phyloP scores from a whole-genome alignment of 805 yeast species.

The Candida arabinofermentans region DNA sequence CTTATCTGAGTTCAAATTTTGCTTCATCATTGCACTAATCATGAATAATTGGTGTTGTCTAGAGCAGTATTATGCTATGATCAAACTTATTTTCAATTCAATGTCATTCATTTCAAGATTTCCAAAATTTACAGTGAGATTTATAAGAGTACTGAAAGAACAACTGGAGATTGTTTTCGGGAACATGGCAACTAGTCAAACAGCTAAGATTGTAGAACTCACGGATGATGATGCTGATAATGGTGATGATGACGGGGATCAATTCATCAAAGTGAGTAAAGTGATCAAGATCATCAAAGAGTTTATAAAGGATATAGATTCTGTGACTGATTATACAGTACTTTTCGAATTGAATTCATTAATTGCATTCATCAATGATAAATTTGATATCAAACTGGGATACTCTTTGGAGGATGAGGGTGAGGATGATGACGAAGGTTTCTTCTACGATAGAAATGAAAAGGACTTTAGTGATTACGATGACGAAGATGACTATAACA shows the following conservation, averaged over 20 bases:
- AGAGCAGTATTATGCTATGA: conserved; percentile 57
- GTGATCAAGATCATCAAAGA: conserved; percentile 9
- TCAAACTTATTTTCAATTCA: conserved; percentile 40
- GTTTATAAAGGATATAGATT: conserved; percentile 12
- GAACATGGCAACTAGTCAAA: conserved; percentile 5
- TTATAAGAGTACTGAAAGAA: conserved; percentile 29
- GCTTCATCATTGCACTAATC: conserved; percentile 44
- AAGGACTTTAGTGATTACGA: conserved; percentile 4
- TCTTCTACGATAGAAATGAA: not conserved
- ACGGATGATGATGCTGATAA: not conserved
- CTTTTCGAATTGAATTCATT: conserved; percentile 12
- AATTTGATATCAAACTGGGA: conserved; percentile 6
- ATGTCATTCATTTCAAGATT: conserved; percentile 24
- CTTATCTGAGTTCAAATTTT: conserved; percentile 52
- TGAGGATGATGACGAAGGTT: not conserved
- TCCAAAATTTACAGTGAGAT: conserved; percentile 25
- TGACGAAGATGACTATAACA: conserved; percentile 4
- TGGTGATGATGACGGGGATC: conserved; percentile 3
- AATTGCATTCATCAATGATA: conserved; percentile 7
- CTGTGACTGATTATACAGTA: conserved; percentile 7
- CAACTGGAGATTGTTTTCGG: conserved; percentile 41
- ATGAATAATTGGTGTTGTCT: conserved; percentile 63
- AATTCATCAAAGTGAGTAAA: conserved; percentile 6
- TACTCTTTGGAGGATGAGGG: not conserved
- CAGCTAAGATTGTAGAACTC: conserved; percentile 34